Evolutionary conservation across 495 filamentous ascomycete species (phyloP).

Genomic region (Aspergillus sclerotioniger): DNA sequence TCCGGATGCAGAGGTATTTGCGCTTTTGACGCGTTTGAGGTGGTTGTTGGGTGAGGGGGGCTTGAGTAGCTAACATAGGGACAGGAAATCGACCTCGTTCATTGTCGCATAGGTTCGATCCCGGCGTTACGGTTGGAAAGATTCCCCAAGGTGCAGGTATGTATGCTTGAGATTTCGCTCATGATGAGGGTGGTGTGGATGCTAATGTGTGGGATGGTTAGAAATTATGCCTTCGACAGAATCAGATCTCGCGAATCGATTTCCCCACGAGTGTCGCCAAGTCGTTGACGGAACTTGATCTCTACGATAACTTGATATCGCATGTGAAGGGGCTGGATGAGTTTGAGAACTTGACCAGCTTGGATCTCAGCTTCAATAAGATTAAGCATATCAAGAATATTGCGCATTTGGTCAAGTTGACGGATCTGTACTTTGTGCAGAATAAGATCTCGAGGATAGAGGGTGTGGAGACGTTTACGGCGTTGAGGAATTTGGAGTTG

Average conservation of each 20-base stretch:
- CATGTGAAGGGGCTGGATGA: constrained; percentile 82
- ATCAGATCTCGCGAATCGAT: constrained; percentile 75
- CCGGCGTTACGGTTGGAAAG: constrained; percentile 74
- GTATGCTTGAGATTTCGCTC: constrained; percentile 2
- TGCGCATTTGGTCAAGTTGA: constrained; percentile 72
- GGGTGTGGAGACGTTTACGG: constrained; percentile 68
- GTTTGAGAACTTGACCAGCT: constrained; percentile 66
- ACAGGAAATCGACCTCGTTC: constrained; percentile 85
- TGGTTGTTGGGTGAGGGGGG: too few species aligned
- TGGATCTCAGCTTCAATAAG: constrained; percentile 98
- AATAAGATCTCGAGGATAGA: constrained; percentile 92
- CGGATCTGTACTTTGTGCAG: constrained; percentile 89
- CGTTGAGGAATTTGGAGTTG: constrained; percentile 80
- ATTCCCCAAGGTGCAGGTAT: constrained; percentile 70
- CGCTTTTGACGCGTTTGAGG: not conserved
- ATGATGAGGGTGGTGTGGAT: too few species aligned
- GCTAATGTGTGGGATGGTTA: too few species aligned
- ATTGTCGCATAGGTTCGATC: constrained; percentile 79
- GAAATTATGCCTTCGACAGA: constrained; percentile 92
- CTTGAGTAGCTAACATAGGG: constrained; percentile 3
- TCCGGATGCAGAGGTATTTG: constrained; percentile 52
- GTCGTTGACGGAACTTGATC: constrained; percentile 78
- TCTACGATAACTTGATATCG: constrained; percentile 96
- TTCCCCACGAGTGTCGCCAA: constrained; percentile 59
- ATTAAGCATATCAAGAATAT: constrained; percentile 97